Base-by-base conservation (phyloP, 2,329 filamentous ascomycete species). In the Rosellinia necatrix region DNA sequence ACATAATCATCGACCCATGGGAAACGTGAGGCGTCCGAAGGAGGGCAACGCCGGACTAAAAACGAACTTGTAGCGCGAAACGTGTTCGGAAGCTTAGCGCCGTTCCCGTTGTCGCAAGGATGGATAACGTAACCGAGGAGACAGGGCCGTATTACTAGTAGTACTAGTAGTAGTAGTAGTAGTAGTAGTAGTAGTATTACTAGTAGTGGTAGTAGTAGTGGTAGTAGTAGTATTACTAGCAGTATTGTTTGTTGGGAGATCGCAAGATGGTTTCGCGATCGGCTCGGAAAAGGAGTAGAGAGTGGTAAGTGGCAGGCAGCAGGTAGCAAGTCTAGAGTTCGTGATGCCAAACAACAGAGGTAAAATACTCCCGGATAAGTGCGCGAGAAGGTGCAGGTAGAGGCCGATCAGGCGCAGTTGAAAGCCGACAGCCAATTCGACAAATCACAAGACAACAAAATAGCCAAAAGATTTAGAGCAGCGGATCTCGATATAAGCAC, bases 1-100 rank as follows among this genome's bases (percentile, higher is more conserved):
- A 68, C 70, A 71, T 71, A 43, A n/a, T 49, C 64, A 58, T 55
- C 50, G 53, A 40, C 25, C 43, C 64, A 66, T 64, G 25, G 52
- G 61, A 48, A 53, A 47, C 13, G 32, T 42, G 60, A 57, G 35
- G 40, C n/a, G 27, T n/a, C 17, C 4, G 10, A 46, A 53, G 32
- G 7, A 15, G 40, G 53, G 9, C 38, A 27, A 30, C 25, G 8
- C 29, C n/a, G 46, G 29, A 30, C 15, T 41, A 42, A 3, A 27
- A 32, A 37, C 24, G 22, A 32, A 37, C 24, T 17, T 12, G 54
- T 7, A n/a, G 29, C 22, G 19, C 6, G 30, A 10, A 17, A 10
- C 10, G n/a, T 35, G 40, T 19, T 41, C n/a, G n/a, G 24, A 41
- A 42, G 30, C 24, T 40, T 58, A 21, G 52, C 5, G 22, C 22